A percentile compares a stretch with the other conserved stretches of the same genome.
phyloP scores from a whole-genome alignment of 768 basidiomycete genomes.

The Fomitopsis pulvina region DNA sequence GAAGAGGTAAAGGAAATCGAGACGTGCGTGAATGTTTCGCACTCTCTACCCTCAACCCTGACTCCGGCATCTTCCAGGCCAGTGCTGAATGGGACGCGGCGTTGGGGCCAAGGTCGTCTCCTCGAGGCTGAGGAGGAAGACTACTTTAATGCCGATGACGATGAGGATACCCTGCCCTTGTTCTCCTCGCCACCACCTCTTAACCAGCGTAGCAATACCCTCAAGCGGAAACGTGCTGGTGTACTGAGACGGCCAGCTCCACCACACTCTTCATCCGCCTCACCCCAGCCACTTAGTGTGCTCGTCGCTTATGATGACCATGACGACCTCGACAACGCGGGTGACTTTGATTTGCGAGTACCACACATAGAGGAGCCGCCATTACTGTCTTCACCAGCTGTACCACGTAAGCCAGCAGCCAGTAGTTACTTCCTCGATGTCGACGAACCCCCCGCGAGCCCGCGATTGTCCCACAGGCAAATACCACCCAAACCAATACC shows the following conservation, averaged over 20 bases:
- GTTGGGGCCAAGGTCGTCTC: slow-evolving; percentile 34
- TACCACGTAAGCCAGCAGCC: slow-evolving; percentile 1
- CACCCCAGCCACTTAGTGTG: slow-evolving; percentile 36
- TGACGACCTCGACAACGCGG: slow-evolving; percentile 30
- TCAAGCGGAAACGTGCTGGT: slow-evolving; percentile 50
- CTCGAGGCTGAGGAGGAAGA: slow-evolving; percentile 82
- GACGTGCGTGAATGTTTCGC: slow-evolving; percentile 34
- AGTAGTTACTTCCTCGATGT: not conserved
- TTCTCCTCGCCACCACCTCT: slow-evolving; percentile 24
- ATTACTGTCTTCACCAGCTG: slow-evolving; percentile 1
- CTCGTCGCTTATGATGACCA: slow-evolving; percentile 81
- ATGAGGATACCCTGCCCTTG: slow-evolving; percentile 33
- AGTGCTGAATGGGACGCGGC: slow-evolving; percentile 15
- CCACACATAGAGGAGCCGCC: slow-evolving; percentile 2
- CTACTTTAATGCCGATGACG: slow-evolving; percentile 89
- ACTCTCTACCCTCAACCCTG: not conserved
- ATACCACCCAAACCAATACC: slow-evolving; percentile 11
- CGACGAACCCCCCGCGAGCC: slow-evolving; percentile 17
- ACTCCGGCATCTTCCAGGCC: slow-evolving; percentile 5
- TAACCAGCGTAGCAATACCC: slow-evolving; percentile 23
- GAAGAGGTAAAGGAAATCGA: slow-evolving; percentile 42
- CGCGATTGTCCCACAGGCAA: slow-evolving; percentile 35
- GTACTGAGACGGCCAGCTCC: slow-evolving; percentile 13
- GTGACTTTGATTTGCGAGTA: slow-evolving; percentile 1
- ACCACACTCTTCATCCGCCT: slow-evolving; percentile 20